These are phyloP conservation scores for Lactarius vividus DNA, from an alignment of 768 basidiomycete species.

Conservation along the genomic window DNA sequence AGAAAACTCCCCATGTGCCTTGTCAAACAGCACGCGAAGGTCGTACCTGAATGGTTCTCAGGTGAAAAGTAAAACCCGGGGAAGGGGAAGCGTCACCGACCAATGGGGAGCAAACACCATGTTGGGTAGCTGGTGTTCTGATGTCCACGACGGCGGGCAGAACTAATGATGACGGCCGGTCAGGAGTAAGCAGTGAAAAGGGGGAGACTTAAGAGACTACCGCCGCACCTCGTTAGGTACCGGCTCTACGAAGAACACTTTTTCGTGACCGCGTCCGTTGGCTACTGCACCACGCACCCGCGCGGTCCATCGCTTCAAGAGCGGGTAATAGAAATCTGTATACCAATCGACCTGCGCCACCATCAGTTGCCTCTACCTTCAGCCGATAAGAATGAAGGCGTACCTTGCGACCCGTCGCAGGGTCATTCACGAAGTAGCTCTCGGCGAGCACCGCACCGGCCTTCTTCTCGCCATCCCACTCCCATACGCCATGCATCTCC, in stretches of 20 bases:
- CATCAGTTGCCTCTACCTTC: not conserved
- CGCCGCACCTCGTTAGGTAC: conserved; percentile 88
- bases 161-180: conserved; percentile 47
- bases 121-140: conserved; percentile 55
- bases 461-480: conserved; percentile 66
- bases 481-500: conserved; percentile 94
- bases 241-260: conserved; percentile 73
- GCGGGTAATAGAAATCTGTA: conserved; percentile 78
- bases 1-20: conserved; percentile 79
- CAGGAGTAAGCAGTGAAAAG: not conserved
- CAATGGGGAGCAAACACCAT: conserved; percentile 77
- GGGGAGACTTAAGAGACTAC: not conserved
- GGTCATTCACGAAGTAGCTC: conserved; percentile 78
- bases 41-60: conserved; percentile 67
- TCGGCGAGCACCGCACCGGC: conserved; percentile 76
- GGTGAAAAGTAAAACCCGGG: not conserved
- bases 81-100: conserved; percentile 38
- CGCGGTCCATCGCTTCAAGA: conserved; percentile 65
- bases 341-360: conserved; percentile 75
- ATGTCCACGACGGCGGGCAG: conserved; percentile 75
- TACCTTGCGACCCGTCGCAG: conserved; percentile 60
- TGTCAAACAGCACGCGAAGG: conserved; percentile 80
- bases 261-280: conserved; percentile 42
- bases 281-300: conserved; percentile 46
- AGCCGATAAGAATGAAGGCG: conserved; percentile 11